A percentile compares a stretch with the other conserved stretches of the same genome.
Evolutionary conservation across 305 asterid genomes (phyloP).

Genomic region (Fraxinus platypoda): DNA sequence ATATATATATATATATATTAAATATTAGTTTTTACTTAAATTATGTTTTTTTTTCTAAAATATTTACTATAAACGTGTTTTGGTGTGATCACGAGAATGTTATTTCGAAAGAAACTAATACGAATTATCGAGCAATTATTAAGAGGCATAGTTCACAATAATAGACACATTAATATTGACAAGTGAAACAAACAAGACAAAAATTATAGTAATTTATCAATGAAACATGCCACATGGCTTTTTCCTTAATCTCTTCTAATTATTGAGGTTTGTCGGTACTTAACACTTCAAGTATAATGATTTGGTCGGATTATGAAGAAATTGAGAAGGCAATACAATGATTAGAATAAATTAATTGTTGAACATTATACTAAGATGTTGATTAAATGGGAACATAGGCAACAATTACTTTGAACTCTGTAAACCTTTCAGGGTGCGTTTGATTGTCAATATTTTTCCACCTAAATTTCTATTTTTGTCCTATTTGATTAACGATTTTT

Average conservation of each 20-base stretch:
- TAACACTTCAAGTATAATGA: slow-evolving; percentile 33
- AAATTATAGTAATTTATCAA: neutral
- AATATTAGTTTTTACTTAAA: no score
- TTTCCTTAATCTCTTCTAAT: neutral
- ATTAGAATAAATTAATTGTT: slow-evolving; percentile 14
- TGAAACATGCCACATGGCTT: slow-evolving; percentile 16
- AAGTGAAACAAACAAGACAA: slow-evolving; percentile 7
- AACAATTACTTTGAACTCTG: slow-evolving; percentile 45
- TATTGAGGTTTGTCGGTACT: slow-evolving; percentile 45
- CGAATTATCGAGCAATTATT: neutral
- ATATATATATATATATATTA: no score
- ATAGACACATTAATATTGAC: neutral
- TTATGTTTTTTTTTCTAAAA: no score
- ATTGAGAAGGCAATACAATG: slow-evolving; percentile 13
- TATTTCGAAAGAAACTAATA: neutral
- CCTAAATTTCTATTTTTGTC: no score
- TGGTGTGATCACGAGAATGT: neutral
- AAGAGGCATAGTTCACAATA: neutral
- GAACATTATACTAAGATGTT: slow-evolving; percentile 21
- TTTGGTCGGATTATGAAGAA: slow-evolving; percentile 44
- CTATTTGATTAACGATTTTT: no score
- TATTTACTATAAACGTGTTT: neutral
- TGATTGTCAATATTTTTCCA: no score
- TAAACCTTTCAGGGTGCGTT: neutral
- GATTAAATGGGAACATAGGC: slow-evolving; percentile 39